Evolutionary conservation across 2,329 filamentous ascomycete species (phyloP).

Genomic region (Didymella exigua): DNA sequence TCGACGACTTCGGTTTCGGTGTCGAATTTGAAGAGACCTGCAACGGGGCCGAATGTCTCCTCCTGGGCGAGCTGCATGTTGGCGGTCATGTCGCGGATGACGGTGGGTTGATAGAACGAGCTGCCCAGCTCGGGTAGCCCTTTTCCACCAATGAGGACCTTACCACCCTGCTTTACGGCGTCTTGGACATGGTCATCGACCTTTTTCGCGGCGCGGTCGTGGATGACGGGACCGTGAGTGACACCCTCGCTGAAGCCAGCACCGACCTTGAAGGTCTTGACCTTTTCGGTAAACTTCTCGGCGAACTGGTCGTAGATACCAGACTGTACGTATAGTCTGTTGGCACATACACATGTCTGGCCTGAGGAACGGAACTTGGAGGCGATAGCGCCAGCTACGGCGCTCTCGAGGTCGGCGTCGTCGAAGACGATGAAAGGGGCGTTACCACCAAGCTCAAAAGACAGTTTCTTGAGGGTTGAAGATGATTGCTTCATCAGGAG

Average conservation of each 20-base stretch:
- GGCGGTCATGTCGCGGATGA: slow-evolving; percentile 82
- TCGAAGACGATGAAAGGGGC: slow-evolving; percentile 97
- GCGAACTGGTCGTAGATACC: slow-evolving; percentile 80
- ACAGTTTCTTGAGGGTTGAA: slow-evolving; percentile 81
- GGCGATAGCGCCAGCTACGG: slow-evolving; percentile 80
- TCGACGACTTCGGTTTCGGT: slow-evolving; percentile 87
- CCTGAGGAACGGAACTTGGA: slow-evolving; percentile 94
- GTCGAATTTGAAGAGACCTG: slow-evolving; percentile 85
- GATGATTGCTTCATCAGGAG: slow-evolving; percentile 91
- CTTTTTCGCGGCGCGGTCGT: slow-evolving; percentile 69
- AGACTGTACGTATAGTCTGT: slow-evolving; percentile 79
- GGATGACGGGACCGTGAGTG: slow-evolving; percentile 84
- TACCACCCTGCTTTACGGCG: slow-evolving; percentile 40
- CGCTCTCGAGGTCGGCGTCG: slow-evolving; percentile 85
- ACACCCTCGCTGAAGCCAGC: slow-evolving; percentile 71
- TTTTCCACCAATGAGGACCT: slow-evolving; percentile 61
- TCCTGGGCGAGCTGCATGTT: slow-evolving; percentile 85
- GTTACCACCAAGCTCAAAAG: slow-evolving; percentile 92
- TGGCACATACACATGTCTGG: slow-evolving; percentile 86
- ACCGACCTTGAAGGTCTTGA: slow-evolving; percentile 76
- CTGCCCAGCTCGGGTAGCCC: slow-evolving; percentile 73
- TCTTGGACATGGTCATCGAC: slow-evolving; percentile 47
- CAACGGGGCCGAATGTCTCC: slow-evolving; percentile 95
- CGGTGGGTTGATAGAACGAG: slow-evolving; percentile 90
- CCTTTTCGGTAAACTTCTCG: slow-evolving; percentile 70